Conservation (phyloP, 2,329 filamentous ascomycete species). For the Fusarium sacchari region DNA sequence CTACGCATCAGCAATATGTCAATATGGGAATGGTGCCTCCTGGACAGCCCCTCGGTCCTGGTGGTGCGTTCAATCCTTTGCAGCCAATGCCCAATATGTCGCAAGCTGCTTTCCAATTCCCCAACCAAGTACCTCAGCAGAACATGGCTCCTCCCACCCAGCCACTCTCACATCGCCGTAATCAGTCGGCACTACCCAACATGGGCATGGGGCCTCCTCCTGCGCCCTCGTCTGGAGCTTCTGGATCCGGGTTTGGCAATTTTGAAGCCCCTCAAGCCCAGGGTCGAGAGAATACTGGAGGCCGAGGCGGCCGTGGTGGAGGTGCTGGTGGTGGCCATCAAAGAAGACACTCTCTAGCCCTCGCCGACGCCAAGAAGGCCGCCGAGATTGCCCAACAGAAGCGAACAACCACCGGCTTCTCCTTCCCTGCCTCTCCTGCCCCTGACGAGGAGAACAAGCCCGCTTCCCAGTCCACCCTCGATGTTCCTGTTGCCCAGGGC, state of each 20-base stretch:
- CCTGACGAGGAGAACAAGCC: constrained; percentile 60
- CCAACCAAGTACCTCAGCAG: constrained; percentile 78
- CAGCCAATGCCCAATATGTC: constrained; percentile 84
- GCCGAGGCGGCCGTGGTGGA: constrained; percentile 75
- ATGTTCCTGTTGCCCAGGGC: constrained; percentile 52
- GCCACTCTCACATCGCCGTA: constrained; percentile 89
- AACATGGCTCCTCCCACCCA: constrained; percentile 82
- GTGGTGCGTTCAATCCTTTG: constrained; percentile 78
- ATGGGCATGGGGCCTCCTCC: constrained; percentile 90
- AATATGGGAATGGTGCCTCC: constrained; percentile 96
- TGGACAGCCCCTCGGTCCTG: constrained; percentile 77
- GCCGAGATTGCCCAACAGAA: constrained; percentile 97
- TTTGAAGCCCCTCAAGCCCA: constrained; percentile 69
- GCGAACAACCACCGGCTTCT: constrained; percentile 90
- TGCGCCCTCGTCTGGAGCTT: constrained; percentile 90
- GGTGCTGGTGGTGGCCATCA: constrained; percentile 82
- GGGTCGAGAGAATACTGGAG: constrained; percentile 54
- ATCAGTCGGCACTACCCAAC: constrained; percentile 95
- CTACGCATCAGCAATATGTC: constrained; percentile 95
- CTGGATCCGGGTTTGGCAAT: constrained; percentile 81
- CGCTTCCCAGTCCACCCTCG: constrained; percentile 45
- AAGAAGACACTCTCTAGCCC: constrained; percentile 90
- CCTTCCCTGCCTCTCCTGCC: constrained; percentile 81
- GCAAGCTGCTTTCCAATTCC: constrained; percentile 90
- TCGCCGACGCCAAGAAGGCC: constrained; percentile 97